Evolutionary conservation across 805 yeast genomes (phyloP).

Genomic region (Metschnikowia santaceciliae): DNA sequence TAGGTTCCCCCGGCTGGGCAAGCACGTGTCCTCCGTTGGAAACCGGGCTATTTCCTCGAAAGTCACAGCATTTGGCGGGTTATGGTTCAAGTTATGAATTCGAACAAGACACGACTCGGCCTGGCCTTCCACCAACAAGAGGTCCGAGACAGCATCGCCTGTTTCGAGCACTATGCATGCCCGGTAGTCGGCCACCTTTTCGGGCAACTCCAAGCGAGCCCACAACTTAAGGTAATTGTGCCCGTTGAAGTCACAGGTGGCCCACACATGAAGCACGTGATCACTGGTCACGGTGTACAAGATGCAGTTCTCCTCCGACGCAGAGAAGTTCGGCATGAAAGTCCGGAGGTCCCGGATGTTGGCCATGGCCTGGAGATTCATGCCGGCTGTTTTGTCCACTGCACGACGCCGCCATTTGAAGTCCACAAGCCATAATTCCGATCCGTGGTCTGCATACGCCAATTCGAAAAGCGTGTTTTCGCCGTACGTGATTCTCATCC

Average conservation of each 20-base stretch:
- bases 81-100: constrained; percentile 46
- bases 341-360: constrained; percentile 33
- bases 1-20: constrained; percentile 9
- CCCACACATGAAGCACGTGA: constrained; percentile 61
- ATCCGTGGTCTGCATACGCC: constrained; percentile 61
- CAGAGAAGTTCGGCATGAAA: constrained; percentile 28
- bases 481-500: constrained; percentile 73
- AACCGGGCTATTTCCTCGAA: constrained; percentile 32
- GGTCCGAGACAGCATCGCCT: constrained; percentile 15
- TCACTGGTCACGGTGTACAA: constrained; percentile 67
- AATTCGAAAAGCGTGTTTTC: constrained; percentile 60
- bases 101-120: constrained; percentile 38
- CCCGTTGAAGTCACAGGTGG: constrained; percentile 57
- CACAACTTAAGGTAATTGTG: constrained; percentile 54
- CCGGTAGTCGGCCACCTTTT: constrained; percentile 3
- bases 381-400: constrained; percentile 33
- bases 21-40: constrained; percentile 5
- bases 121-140: constrained; percentile 40
- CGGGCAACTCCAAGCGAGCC: constrained; percentile 41
- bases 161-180: constrained; percentile 6
- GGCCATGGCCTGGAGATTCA: constrained; percentile 22
- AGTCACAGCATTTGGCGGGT: constrained; percentile 53
- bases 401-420: constrained; percentile 30
- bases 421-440: constrained; percentile 43
- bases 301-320: constrained; percentile 31